Base-by-base conservation (phyloP, 129 eudicot genomes). In the Flaveria sonorensis region DNA sequence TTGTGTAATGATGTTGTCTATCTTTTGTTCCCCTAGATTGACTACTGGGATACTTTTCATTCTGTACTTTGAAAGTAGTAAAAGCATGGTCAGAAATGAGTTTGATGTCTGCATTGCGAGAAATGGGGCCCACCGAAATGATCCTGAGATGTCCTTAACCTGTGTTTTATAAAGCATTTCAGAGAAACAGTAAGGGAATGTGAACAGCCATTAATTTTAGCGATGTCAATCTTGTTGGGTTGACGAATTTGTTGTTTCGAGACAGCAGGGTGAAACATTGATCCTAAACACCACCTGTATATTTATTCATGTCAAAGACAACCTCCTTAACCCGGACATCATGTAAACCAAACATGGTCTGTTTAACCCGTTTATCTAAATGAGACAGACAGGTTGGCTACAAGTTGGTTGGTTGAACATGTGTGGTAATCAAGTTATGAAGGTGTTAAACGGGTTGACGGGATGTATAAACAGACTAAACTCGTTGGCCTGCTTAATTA, bases 51-150 rank as follows among this genome's bases (percentile, higher is more conserved):
- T 77, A 61, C 98, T 93, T 84, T 93, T 93, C 98, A 93, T 90
- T 82, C 96, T 88, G 84, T 93, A 93, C 71, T 87, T 85, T 46
- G 98, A 93, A 57, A 93, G 90, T 68, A 93, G 86, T 70, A 93
- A 75, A 71, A 93, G 97, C 93, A 93, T 88, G 43, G 98, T 93
- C 83, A 90, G 78, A 75, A 93, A 85, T 18, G 98, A 90, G 83
- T 93, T 93, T 11, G 97, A 79, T 68, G 89, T 87, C 88, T 93
- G 98, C 85, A 93, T 71, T 3, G 98, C 98, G 0, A 93, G 96
- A 79, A 93, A 93, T 39, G 98, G 98, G 36, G 97, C 98, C 98
- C 98, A 93, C 3, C 98, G 96, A 71, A 93, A 93, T 18, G 97
- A 85, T 73, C 98, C 98, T 6, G 96, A 84, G 28, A 93, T 93